phyloP scores from a whole-genome alignment of 805 yeast genomes.

The Schizosaccharomyces octosporus region DNA sequence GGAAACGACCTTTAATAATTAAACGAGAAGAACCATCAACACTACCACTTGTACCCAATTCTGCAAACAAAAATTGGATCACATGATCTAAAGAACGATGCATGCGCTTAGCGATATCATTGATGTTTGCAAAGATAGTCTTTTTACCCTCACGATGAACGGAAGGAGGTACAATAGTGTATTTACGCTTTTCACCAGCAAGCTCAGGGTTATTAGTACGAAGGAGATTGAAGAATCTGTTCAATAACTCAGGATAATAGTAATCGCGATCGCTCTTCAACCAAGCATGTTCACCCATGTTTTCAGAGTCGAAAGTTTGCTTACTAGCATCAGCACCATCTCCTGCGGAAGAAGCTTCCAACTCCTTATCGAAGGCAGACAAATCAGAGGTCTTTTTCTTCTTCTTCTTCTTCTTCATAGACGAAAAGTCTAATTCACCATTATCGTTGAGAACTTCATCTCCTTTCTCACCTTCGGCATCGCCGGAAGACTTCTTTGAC shows the following conservation, averaged over 20 bases:
- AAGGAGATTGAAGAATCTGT: constrained; percentile 65
- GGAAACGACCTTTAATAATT: constrained; percentile 93
- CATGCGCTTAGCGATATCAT: constrained; percentile 76
- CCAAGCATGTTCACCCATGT: constrained; percentile 8
- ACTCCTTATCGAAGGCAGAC: constrained; percentile 66
- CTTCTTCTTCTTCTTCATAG: constrained; percentile 59
- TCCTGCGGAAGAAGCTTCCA: constrained; percentile 72
- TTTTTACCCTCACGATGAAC: constrained; percentile 96
- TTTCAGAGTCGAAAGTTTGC: constrained; percentile 4
- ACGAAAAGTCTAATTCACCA: constrained; percentile 12
- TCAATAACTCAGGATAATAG: constrained; percentile 52
- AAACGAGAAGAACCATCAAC: constrained; percentile 94
- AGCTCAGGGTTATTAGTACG: constrained; percentile 91
- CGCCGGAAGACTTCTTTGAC: constrained; percentile 18
- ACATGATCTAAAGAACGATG: constrained; percentile 94
- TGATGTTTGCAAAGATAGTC: constrained; percentile 86
- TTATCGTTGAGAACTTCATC: constrained; percentile 6
- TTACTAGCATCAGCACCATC: constrained; percentile 13
- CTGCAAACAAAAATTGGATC: constrained; percentile 89
- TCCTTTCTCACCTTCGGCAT: constrained; percentile 3
- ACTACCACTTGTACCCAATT: constrained; percentile 97
- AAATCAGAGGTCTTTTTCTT: constrained; percentile 37
- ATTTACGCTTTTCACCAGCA: constrained; percentile 79
- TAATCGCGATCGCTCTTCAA: constrained; percentile 25
- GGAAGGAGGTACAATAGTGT: constrained; percentile 91